Evolutionary conservation across 805 yeast species (phyloP).

Genomic region (Cyberlindnera maclurae): DNA sequence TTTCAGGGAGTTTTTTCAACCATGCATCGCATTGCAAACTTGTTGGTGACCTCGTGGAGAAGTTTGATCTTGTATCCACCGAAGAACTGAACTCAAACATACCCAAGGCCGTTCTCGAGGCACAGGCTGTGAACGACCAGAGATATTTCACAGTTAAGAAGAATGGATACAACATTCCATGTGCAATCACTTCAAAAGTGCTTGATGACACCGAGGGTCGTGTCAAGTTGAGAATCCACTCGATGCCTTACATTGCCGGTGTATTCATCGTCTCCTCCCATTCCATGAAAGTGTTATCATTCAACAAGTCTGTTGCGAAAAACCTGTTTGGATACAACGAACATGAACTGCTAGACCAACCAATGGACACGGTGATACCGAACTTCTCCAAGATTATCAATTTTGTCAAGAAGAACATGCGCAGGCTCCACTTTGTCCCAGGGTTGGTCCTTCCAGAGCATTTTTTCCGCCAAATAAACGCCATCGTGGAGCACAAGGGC

Average conservation of each 20-base stretch:
- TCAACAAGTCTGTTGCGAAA: conserved; percentile 70
- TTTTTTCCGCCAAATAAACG: conserved; percentile 64
- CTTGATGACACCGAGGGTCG: conserved; percentile 39
- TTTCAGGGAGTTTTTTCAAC: conserved; percentile 21
- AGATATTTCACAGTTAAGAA: conserved; percentile 59
- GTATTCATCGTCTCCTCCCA: conserved; percentile 54
- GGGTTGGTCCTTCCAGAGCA: conserved; percentile 91
- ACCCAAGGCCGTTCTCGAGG: conserved; percentile 25
- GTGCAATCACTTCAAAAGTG: conserved; percentile 63
- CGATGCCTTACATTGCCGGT: conserved; percentile 85
- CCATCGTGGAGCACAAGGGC: conserved; percentile 23
- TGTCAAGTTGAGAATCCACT: conserved; percentile 59
- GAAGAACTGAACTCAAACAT: conserved; percentile 14
- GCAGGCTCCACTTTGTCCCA: conserved; percentile 35
- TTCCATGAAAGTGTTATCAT: conserved; percentile 49
- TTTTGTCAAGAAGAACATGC: conserved; percentile 28
- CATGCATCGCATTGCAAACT: conserved; percentile 5
- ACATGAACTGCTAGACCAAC: conserved; percentile 33
- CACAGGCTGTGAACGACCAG: conserved; percentile 42
- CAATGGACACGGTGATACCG: conserved; percentile 57
- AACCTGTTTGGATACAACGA: conserved; percentile 69
- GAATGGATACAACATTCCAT: conserved; percentile 47
- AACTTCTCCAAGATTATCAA: conserved; percentile 39
- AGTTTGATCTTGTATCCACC: conserved; percentile 16
- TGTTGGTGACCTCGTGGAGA: conserved; percentile 23